Percentiles rank a stretch among this genome's conserved stretches.
These are phyloP conservation scores for Trametes maxima DNA, from an alignment of 768 basidiomycete genomes.

Conservation along the genomic window DNA sequence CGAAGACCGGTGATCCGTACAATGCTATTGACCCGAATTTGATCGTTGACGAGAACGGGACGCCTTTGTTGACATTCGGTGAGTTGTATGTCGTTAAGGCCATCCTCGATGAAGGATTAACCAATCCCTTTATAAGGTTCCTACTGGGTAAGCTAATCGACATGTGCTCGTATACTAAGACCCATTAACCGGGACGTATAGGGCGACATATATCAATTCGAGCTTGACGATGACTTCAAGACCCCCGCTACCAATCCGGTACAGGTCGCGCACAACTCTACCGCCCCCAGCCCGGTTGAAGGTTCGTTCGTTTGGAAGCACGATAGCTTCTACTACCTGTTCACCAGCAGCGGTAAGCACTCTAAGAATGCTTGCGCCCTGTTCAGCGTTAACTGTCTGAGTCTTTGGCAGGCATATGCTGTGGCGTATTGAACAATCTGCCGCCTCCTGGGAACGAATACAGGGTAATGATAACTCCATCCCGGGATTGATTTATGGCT, in stretches of 20 bases:
- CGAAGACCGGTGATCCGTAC: constrained; percentile 20
- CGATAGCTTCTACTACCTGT: constrained; percentile 24
- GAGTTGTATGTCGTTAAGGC: not conserved
- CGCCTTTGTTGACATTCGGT: constrained; percentile 27
- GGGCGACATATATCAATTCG: constrained; percentile 18
- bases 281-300: constrained; percentile 17
- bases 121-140: constrained; percentile 3
- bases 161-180: constrained; percentile 10
- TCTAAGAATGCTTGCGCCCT: not conserved
- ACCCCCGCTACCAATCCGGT: constrained; percentile 1
- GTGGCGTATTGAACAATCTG: constrained; percentile 15
- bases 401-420: constrained; percentile 15
- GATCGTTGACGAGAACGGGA: constrained; percentile 20
- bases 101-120: not conserved
- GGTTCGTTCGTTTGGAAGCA: constrained; percentile 25
- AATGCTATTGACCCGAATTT: constrained; percentile 29
- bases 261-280: constrained; percentile 21
- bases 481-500: too few species aligned
- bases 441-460: constrained; percentile 28
- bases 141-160: constrained; percentile 19
- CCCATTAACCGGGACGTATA: constrained; percentile 9
- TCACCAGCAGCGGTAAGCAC: constrained; percentile 24
- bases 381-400: not conserved
- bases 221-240: constrained; percentile 14
- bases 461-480: constrained; percentile 18